These are phyloP conservation scores for Teunomyces cretensis DNA, from an alignment of 805 yeast genomes.

Conservation along the genomic window DNA sequence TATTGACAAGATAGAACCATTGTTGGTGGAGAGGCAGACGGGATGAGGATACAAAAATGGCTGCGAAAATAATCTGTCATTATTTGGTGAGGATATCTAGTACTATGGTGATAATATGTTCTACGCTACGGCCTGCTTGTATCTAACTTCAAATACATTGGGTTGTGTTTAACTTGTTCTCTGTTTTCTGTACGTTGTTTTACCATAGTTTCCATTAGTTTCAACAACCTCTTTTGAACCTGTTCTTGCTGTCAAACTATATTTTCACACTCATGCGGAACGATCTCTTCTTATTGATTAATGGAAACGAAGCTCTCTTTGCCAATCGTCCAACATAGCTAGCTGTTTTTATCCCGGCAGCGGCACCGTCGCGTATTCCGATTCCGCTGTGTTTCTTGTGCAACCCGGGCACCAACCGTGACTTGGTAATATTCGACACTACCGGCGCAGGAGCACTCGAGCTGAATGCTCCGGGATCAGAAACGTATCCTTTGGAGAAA, in stretches of 20 bases:
- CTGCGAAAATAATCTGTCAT: neutral
- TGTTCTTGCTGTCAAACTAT: too few species aligned
- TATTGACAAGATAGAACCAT: neutral
- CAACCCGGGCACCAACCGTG: conserved; percentile 21
- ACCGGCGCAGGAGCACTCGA: conserved; percentile 9
- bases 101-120: too few species aligned
- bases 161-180: too few species aligned
- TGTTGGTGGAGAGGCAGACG: neutral
- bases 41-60: neutral
- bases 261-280: neutral
- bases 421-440: conserved; percentile 23
- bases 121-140: too few species aligned
- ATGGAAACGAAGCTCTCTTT: conserved; percentile 19
- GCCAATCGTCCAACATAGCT: conserved; percentile 23
- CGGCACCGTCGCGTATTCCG: conserved; percentile 17
- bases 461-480: conserved; percentile 25
- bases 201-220: too few species aligned
- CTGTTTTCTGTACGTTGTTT: too few species aligned
- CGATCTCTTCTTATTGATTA: neutral
- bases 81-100: too few species aligned
- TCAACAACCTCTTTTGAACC: too few species aligned
- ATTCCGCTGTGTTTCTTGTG: conserved; percentile 10
- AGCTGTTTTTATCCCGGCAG: conserved; percentile 15
- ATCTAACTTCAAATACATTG: too few species aligned
- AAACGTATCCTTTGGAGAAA: conserved; percentile 25